Evolutionary conservation across 2,329 filamentous ascomycete genomes (phyloP).

Genomic region (Sporothrix curviconia): DNA sequence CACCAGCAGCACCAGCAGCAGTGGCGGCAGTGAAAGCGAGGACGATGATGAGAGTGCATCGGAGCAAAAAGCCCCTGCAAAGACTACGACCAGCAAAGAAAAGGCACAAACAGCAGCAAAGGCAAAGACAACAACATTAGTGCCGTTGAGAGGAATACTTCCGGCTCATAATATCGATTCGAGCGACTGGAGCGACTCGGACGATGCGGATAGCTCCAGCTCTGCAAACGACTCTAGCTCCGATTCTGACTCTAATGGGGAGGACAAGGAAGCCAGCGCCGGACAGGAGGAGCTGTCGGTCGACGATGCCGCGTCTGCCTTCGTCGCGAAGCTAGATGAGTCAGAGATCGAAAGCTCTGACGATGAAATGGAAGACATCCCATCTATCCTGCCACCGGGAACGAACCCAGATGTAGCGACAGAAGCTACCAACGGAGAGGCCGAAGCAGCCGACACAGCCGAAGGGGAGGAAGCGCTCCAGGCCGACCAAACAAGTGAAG

Average conservation of each 20-base stretch:
- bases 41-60: neutral
- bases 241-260: neutral
- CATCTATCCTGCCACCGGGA: neutral
- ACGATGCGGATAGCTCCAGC: neutral
- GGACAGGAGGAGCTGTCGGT: neutral
- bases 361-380: constrained; percentile 16
- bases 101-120: neutral
- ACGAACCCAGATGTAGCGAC: neutral
- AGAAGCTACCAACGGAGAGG: neutral
- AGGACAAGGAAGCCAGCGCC: neutral
- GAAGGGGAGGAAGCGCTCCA: neutral
- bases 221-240: neutral
- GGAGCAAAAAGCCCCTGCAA: neutral
- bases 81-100: neutral
- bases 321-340: neutral
- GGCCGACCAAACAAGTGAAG: neutral
- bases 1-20: neutral
- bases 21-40: neutral
- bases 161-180: no score
- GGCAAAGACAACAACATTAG: neutral
- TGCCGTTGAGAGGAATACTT: no score
- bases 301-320: neutral
- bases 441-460: neutral
- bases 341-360: constrained; percentile 10
- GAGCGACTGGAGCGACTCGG: neutral